Base-by-base conservation (phyloP, 164 flowering plant species). In the Echeveria elegans region DNA sequence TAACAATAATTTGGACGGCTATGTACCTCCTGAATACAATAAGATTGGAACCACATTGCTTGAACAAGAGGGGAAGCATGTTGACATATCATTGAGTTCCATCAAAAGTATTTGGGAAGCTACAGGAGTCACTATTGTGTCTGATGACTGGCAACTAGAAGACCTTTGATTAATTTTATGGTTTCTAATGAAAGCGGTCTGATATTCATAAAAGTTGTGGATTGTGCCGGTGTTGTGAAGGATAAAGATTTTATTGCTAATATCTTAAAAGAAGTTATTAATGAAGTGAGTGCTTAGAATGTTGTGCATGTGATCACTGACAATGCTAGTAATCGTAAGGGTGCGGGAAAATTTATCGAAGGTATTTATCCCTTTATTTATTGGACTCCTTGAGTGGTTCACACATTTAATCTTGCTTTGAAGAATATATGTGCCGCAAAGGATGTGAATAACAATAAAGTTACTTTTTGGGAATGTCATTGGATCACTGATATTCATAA, bases 281-380 rank as follows among this genome's bases (percentile, higher is more conserved):
- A 56, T 23, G 28, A 9, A 19, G 61, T 56, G 16, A 26, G 61
- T 2, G 21, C 4, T 56, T 5, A 56, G 11, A 56, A 56, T 56
- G 61, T 56, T 56, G 61, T 56, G 18, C 61, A 56, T 19, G 30
- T 56, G 26, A 23, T 56, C 9, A 56, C 61, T 56, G 61, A 56
- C 30, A 56, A 56, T 9, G 18, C 61, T 23, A n/a, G 11, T 8
- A 56, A 14, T 19, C n/a, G 61, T n/a, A n/a, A 5, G 61, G 61
- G 6, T 19, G 30, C 61, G 4, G 61, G 61, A 19, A 8, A 14
- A n/a, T 5, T 19, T 11, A 63, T 63, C 12, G 61, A 56, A 28
- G 61, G 26, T 56, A 56, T 7, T 11, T 56, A 56, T 19, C 61
- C 61, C 19, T 5, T 4, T 19, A 56, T 56, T 23, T 56, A 23